Evolutionary conservation across 2,329 filamentous ascomycete species (phyloP), one percentile per base, ranked within the genome.

Genomic region (Byssochlamys sp.): DNA sequence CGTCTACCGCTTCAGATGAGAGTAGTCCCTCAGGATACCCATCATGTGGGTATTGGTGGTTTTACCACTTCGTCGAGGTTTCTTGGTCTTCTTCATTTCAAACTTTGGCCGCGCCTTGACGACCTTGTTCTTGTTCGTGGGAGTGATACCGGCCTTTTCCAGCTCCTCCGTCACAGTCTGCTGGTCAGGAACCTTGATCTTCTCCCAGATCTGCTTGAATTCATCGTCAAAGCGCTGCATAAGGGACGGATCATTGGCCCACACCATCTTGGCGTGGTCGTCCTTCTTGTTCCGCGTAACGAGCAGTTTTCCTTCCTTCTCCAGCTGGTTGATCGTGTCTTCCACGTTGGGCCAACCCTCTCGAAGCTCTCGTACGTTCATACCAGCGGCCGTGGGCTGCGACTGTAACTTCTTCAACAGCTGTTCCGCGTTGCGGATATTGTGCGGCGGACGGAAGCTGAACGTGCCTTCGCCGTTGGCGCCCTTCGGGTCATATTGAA

Each of bases 271-370:
- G 1, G 92, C 86, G 65, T 89, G 83, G 68, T 89, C 87, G 71
- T 97, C 92, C 77, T 97, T 97, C 76, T 94, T 95, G 57, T 91
- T 91, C 60, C 91, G 84, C 25, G 90, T 88, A 4, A 96, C 90
- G 35, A 97, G 80, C 52, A 97, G 80, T 72, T 87, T 87, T 68
- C 91, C 87, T 70, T 89, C 83, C 48, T 75, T 75, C 77, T 96
- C 92, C 55, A 99, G 81, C 64, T 83, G 80, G 61, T 88, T 83
- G 70, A 99, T 88, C 9, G 88, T 83, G 24, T 87, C 83, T 60
- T 91, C 85, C 67, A 90, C 95, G 66, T 87, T 86, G 26, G 87
- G 85, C 94, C 94, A 99, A 61, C 94, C 94, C 71, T 99, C 94
- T 75, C 96, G 95, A 60, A 99, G 82, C 66, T 96, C 91, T 71